Base-by-base conservation (phyloP, 345 rosid species). In the Syzygium aqueum region DNA sequence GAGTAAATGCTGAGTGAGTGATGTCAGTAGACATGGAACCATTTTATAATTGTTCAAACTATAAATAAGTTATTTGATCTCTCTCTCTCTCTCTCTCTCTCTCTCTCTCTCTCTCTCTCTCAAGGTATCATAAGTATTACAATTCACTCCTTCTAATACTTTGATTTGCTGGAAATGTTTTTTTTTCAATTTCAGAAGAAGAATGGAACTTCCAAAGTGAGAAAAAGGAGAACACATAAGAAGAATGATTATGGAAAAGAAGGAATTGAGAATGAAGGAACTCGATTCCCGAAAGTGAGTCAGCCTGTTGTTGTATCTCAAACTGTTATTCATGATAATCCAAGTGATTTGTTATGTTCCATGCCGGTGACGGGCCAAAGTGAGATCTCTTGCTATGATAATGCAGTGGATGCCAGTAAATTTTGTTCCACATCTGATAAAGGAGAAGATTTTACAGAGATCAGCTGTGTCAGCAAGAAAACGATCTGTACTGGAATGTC, bases 301-400 rank as follows among this genome's bases (percentile, higher is more conserved):
- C 92, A 89, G 89, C 88, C 61, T 87, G 92, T 91, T 89, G 91
- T 87, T 90, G 90, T 86, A 90, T 90, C 93, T 93, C 92, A 91
- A 89, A 86, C 87, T 89, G 92, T 87, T 88, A 89, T 91, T 87
- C 88, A 88, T 86, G 90, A 90, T 91, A 91, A 86, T 85, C 73
- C 91, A 56, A 92, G 93, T 88, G 86, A 89, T 91, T 94, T 91
- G 88, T 90, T 92, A 80, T 88, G 89, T 91, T 90, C 91, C 90
- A 84, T 86, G 91, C 92, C 93, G 89, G 88, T 88, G 90, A 88
- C 85, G 77, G 92, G 87, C 90, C 93, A 87, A 90, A 89, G 92
- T 91, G 94, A 92, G 92, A 89, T 88, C 86, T 91, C 91, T 91
- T 92, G 77, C 88, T 90, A 87, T 93, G 92, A 93, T 93, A 92